These are phyloP conservation scores for Tetrahymena borealis DNA, from an alignment of 73 alveolate genomes.

Conservation along the genomic window DNA sequence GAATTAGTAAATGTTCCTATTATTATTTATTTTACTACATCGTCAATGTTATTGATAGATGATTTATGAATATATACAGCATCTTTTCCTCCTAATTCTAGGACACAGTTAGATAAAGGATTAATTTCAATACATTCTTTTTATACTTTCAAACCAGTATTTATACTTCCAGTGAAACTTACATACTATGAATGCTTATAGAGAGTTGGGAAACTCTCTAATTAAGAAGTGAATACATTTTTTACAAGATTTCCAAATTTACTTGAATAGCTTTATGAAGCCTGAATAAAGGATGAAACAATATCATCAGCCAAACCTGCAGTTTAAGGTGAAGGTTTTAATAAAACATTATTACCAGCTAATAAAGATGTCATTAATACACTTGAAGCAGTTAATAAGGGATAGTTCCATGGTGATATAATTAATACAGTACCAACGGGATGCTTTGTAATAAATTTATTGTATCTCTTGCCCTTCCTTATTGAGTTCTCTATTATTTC, in stretches of 20 bases:
- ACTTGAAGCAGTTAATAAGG: background rate
- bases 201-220: background rate
- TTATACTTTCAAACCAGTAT: background rate
- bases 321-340: background rate
- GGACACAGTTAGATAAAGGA: background rate
- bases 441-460: background rate
- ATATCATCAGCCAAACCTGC: background rate
- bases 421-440: background rate
- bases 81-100: background rate
- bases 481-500: background rate
- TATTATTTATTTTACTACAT: background rate
- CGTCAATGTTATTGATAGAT: background rate
- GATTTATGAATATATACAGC: background rate
- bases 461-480: background rate
- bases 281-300: background rate
- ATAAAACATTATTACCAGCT: background rate
- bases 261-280: background rate
- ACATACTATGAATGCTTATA: background rate
- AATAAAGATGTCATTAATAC: background rate
- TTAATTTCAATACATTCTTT: background rate
- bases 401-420: background rate
- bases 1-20: background rate
- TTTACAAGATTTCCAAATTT: background rate
- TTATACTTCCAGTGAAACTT: background rate
- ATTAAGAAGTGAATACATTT: background rate